Conservation (phyloP, 441 rosid species). For the Gossypium davidsonii region DNA sequence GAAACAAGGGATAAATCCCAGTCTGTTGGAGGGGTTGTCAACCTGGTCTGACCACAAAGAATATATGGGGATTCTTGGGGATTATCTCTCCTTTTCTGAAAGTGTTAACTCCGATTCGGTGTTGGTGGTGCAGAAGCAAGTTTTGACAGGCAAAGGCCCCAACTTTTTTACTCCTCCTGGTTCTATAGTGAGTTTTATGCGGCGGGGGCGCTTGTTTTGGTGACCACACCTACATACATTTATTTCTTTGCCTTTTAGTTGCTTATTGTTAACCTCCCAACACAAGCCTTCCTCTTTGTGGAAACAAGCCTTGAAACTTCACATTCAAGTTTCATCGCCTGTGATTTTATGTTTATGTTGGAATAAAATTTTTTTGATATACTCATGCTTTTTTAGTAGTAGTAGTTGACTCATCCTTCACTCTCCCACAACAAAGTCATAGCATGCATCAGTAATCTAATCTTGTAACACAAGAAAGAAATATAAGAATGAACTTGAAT, state of each 20-base stretch:
- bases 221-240: background rate
- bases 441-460: no score
- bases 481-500: background rate
- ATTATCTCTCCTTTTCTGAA: constrained; percentile 43
- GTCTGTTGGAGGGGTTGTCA: constrained; percentile 48
- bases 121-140: constrained; percentile 67
- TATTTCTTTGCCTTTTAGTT: no score
- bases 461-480: no score
- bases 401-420: no score
- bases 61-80: constrained; percentile 66
- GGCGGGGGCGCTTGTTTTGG: background rate
- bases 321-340: no score
- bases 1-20: constrained; percentile 52
- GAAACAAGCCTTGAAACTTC: no score
- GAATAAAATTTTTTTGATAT: no score
- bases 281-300: no score
- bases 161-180: background rate
- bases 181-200: background rate
- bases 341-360: no score
- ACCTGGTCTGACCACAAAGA: constrained; percentile 50
- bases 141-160: constrained; percentile 34
- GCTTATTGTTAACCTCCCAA: no score
- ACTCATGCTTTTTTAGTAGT: no score
- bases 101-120: constrained; percentile 49
- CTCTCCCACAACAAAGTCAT: no score